Conservation (phyloP, 2,329 filamentous ascomycete genomes). For the Penicillium sp. region DNA sequence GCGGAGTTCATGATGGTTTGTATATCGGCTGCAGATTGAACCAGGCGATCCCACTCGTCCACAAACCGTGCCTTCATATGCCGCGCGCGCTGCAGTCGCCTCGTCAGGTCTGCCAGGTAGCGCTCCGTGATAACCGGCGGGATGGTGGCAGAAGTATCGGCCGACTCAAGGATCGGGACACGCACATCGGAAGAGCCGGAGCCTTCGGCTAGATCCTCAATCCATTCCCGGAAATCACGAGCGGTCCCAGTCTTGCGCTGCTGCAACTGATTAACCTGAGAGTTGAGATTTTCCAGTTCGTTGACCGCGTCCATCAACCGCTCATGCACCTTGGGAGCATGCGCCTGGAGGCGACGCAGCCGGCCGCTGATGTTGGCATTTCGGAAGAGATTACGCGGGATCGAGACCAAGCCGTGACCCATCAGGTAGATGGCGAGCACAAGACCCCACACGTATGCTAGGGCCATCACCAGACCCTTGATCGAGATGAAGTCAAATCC, state of each 20-base stretch:
- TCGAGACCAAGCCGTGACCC: slow-evolving; percentile 92
- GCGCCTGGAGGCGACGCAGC: slow-evolving; percentile 70
- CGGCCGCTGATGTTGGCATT: slow-evolving; percentile 74
- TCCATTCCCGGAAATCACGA: slow-evolving; percentile 82
- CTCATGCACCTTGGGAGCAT: slow-evolving; percentile 81
- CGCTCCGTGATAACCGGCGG: slow-evolving; percentile 88
- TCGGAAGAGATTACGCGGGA: slow-evolving; percentile 77
- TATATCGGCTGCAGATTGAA: slow-evolving; percentile 69
- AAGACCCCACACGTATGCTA: slow-evolving; percentile 92
- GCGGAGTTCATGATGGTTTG: slow-evolving; percentile 83
- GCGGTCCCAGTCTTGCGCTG: slow-evolving; percentile 77
- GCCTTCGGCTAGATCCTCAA: slow-evolving; percentile 84
- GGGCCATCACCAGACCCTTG: slow-evolving; percentile 84
- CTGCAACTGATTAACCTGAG: slow-evolving; percentile 74
- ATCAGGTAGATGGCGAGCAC: slow-evolving; percentile 93
- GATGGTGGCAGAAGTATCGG: slow-evolving; percentile 42
- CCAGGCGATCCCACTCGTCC: slow-evolving; percentile 79
- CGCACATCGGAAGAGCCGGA: slow-evolving; percentile 65
- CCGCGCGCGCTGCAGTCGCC: slow-evolving; percentile 74
- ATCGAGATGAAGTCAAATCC: slow-evolving; percentile 70
- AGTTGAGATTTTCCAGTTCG: slow-evolving; percentile 75
- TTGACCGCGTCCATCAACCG: slow-evolving; percentile 81
- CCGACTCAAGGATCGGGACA: slow-evolving; percentile 37
- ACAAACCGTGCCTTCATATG: slow-evolving; percentile 81
- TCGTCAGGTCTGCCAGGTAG: slow-evolving; percentile 85